Base-by-base conservation (phyloP, 23 red algal genomes). In the Agarophyton chilense region DNA sequence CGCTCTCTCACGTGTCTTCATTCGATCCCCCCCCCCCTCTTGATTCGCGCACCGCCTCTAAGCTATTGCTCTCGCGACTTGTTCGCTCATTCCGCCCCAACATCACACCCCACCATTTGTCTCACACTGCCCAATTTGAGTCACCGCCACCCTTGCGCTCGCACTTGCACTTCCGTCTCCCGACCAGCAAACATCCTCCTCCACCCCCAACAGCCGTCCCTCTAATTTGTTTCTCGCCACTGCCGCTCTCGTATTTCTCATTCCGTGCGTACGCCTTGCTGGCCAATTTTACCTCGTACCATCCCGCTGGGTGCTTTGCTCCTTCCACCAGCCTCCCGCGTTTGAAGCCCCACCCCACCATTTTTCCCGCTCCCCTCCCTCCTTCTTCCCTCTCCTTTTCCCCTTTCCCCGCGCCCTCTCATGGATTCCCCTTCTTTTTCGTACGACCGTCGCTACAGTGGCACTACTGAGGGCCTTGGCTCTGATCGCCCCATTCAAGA, bases 401-500 rank as follows among this genome's bases (percentile, higher is more conserved):
- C 56, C 31, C 34, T 35, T 24, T 35, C 29, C 81, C 38, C 31
- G 4, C 31, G 18, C 62, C 0, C 6, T 28, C 58, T 38, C 58
- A 68, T 71, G 46, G 81, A 54, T 71, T 52, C 62, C 19, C 14
- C 56, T 25, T 54, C 57, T 4, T 52, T 68, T 21, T 57, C 77
- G 36, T 62, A 60, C 31, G 77, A 57, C 52, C 77, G 56, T 29
- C 52, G 52, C 25, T 57, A 36, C 77, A 57, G 77, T 26, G 77
- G 32, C 77, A 46, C 77, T 21, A 46, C 68, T 39, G 68, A 74
- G 1, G 39, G 68, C 38, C 47, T 29, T 39, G 43, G 25, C 39
- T 74, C 68, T 14, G 68, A 74, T 74, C 68, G 68, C 24, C 68
- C 68, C 68, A 74, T 18, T 35, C 51, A 58, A 4, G 54, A 61